Percentiles rank a stretch among this genome's conserved stretches.
phyloP scores from a whole-genome alignment of 495 filamentous ascomycete species.

The Glarea lozoyensis region DNA sequence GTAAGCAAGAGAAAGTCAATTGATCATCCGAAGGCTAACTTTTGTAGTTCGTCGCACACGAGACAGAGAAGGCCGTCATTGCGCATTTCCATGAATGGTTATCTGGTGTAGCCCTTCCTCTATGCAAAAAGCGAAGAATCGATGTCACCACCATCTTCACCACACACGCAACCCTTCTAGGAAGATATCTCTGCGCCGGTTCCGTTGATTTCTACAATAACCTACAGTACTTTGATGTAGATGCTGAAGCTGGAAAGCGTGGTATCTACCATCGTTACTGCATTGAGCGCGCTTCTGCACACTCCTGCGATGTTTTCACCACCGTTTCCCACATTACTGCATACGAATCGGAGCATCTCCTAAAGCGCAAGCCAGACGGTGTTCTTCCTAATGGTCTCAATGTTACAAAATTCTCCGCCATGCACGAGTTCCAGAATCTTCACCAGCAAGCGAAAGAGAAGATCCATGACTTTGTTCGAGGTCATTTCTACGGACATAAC shows the following conservation, averaged over 20 bases:
- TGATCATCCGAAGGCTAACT: slow-evolving; percentile 6
- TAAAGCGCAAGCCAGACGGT: slow-evolving; percentile 96
- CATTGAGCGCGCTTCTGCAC: slow-evolving; percentile 88
- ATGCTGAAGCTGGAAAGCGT: slow-evolving; percentile 92
- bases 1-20: slow-evolving; percentile 36
- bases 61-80: slow-evolving; percentile 81
- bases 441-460: slow-evolving; percentile 94
- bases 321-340: slow-evolving; percentile 98
- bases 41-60: slow-evolving; percentile 79
- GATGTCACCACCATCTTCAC: slow-evolving; percentile 98
- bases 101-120: slow-evolving; percentile 87
- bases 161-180: slow-evolving; percentile 90
- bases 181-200: slow-evolving; percentile 92
- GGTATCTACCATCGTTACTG: slow-evolving; percentile 99
- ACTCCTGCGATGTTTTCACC: slow-evolving; percentile 92
- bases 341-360: slow-evolving; percentile 92
- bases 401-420: slow-evolving; percentile 96
- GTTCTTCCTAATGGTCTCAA: slow-evolving; percentile 95
- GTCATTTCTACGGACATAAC: slow-evolving; percentile 97
- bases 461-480: slow-evolving; percentile 96
- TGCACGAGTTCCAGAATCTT: slow-evolving; percentile 98
- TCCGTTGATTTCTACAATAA: slow-evolving; percentile 99
- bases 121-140: slow-evolving; percentile 87
- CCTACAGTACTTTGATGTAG: slow-evolving; percentile 92
- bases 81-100: slow-evolving; percentile 99